Base-by-base conservation (phyloP, 805 yeast genomes). In the Grigorovia humatica region DNA sequence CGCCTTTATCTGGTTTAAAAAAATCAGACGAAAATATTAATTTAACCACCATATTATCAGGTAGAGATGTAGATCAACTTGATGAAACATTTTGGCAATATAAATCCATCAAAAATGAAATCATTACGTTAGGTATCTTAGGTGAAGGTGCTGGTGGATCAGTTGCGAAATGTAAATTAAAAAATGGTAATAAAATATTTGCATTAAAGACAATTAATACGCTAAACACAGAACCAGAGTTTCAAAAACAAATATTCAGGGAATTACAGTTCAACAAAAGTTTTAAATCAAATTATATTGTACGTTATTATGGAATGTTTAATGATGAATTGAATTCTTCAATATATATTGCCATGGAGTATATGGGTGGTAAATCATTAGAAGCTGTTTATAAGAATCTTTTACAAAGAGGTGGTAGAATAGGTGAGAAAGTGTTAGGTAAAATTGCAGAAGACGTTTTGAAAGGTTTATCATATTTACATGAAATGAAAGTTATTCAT, bases 111-210 rank as follows among this genome's bases (percentile, higher is more conserved):
- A 66, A 72, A 30, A 78, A 79, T 48, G 77, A 80, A 46, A 86
- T 93, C 41, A 71, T 78, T 8, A 88, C 87, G 51, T 56, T 90
- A 42, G 82, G 81, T 19, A 75, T 79, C 30, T 67, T 91, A 20
- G 99, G 99, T 18, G 98, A 93, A 70, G 99, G 99, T 17, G 83
- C 88, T 40, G 96, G 96, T 15, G 99, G 98, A 0, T 77, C 87
- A 11, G 99, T 91, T 11, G 76, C 83, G 19, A 83, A 88, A 64
- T 91, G 98, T 67, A 71, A 72, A 52, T 71, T 91, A 49, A 72
- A 71, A 52, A 61, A 76, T 44, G 83, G 85, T 9, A 64, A 72
- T 23, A 78, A 79, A 35, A 74, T 89, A 4, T 91, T 91, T 75
- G 99, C 99, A 0, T 70, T 93, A 54, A 91, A 81, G 54, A 72